These are phyloP conservation scores for Coniosporium apollinis DNA, from an alignment of 495 filamentous ascomycete genomes.

Conservation along the genomic window DNA sequence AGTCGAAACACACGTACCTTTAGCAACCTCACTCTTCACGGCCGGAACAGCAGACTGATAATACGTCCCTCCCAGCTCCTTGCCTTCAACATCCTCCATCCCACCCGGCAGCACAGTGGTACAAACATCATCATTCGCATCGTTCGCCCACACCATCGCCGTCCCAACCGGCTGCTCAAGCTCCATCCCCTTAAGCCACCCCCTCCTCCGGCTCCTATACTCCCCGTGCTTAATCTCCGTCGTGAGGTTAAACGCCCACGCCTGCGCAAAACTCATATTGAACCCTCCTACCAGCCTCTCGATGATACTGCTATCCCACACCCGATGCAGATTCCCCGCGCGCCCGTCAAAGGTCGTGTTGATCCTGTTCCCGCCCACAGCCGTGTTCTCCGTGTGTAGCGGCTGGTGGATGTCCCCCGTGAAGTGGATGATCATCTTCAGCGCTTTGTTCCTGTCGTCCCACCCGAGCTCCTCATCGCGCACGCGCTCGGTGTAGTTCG, in stretches of 20 bases:
- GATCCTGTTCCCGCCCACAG: slow-evolving; percentile 43
- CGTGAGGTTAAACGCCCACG: slow-evolving; percentile 36
- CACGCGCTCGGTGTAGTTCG: slow-evolving; percentile 36
- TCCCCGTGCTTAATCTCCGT: slow-evolving; percentile 35
- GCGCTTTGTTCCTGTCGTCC: slow-evolving; percentile 30
- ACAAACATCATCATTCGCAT: slow-evolving; percentile 46
- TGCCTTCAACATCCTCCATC: slow-evolving; percentile 30
- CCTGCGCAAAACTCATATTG: slow-evolving; percentile 28
- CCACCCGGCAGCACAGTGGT: slow-evolving; percentile 40
- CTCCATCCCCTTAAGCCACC: slow-evolving; percentile 36
- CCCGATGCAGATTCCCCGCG: slow-evolving; percentile 33
- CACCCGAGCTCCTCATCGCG: slow-evolving; percentile 24
- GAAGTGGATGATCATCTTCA: slow-evolving; percentile 50
- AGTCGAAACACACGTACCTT: slow-evolving; percentile 9
- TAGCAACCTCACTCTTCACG: slow-evolving; percentile 57
- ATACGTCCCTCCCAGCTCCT: slow-evolving; percentile 46
- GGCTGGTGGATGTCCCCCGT: slow-evolving; percentile 52
- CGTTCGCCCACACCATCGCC: slow-evolving; percentile 42
- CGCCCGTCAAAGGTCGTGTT: slow-evolving; percentile 33
- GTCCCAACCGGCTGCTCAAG: slow-evolving; percentile 30
- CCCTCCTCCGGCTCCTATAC: slow-evolving; percentile 22
- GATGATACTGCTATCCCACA: slow-evolving; percentile 45
- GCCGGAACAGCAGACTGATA: slow-evolving; percentile 43
- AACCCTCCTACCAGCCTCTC: slow-evolving; percentile 40
- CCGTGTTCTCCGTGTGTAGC: slow-evolving; percentile 43